These are phyloP conservation scores for Backusella australiensis DNA, from an alignment of 192 early-diverging fungal genomes.

Conservation along the genomic window DNA sequence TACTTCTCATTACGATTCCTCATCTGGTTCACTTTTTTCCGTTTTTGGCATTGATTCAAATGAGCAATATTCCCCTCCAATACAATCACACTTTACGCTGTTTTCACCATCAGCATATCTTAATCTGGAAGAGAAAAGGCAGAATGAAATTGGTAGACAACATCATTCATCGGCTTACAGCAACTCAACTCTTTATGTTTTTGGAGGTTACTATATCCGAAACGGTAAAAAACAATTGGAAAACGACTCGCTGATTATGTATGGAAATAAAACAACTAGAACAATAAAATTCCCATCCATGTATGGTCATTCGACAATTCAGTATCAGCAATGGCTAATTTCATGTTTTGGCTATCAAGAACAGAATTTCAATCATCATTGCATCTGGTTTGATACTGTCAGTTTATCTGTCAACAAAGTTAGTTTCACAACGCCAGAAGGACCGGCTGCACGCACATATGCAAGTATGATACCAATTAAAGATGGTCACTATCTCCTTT, in stretches of 20 bases:
- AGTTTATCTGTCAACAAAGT: neutral
- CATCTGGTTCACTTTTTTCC: neutral
- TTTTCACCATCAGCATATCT: neutral
- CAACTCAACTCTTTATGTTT: neutral
- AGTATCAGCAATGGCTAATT: neutral
- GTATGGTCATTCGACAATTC: neutral
- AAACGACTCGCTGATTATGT: neutral
- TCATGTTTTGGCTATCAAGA: neutral
- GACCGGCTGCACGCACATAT: neutral
- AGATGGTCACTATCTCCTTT: neutral
- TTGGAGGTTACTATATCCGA: neutral
- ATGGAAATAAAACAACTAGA: neutral
- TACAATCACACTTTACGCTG: neutral
- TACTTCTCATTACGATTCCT: neutral
- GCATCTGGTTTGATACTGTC: conserved; percentile 1
- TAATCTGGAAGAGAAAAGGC: neutral
- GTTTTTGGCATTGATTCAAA: neutral
- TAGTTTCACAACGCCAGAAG: neutral
- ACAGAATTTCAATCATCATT: neutral
- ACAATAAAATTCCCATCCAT: neutral
- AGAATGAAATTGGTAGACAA: neutral
- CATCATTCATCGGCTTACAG: neutral
- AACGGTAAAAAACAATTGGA: neutral
- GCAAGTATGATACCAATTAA: neutral
- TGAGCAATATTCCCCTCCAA: neutral